These are phyloP conservation scores for Hirsutella minnesotensis DNA, from an alignment of 2,329 filamentous ascomycete species.

Conservation along the genomic window DNA sequence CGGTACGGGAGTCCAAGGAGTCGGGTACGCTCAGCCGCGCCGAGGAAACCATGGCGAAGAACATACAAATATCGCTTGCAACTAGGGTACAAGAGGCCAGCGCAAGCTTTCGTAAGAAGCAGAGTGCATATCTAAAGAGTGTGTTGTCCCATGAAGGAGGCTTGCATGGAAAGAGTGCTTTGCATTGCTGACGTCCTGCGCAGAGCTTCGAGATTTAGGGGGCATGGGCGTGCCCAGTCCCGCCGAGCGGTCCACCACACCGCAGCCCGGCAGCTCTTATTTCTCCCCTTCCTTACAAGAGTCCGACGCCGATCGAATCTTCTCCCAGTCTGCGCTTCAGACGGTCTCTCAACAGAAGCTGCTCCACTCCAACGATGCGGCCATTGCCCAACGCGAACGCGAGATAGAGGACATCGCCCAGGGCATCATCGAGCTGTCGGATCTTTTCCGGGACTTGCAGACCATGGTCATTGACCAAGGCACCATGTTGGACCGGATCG, in stretches of 20 bases:
- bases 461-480: constrained; percentile 90
- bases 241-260: constrained; percentile 41
- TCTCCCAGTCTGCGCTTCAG: constrained; percentile 80
- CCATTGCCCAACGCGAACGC: constrained; percentile 82
- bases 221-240: constrained; percentile 40
- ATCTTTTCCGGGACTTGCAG: constrained; percentile 93
- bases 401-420: constrained; percentile 98
- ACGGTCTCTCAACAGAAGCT: constrained; percentile 59
- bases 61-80: constrained; percentile 87
- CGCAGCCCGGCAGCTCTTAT: constrained; percentile 39
- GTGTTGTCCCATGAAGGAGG: constrained; percentile 12
- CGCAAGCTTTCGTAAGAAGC: constrained; percentile 89
- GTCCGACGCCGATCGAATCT: constrained; percentile 84
- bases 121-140: constrained; percentile 94
- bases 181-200: not conserved
- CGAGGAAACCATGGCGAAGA: constrained; percentile 91
- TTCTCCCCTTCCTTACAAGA: constrained; percentile 82
- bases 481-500: constrained; percentile 84
- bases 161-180: not conserved
- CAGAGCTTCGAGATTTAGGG: constrained; percentile 65
- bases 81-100: constrained; percentile 83
- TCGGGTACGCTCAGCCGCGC: constrained; percentile 62
- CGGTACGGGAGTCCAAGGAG: constrained; percentile 71
- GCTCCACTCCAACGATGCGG: constrained; percentile 65
- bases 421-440: constrained; percentile 91